Conservation (phyloP, 2,329 filamentous ascomycete species). For the Trichoderma polysporum region DNA sequence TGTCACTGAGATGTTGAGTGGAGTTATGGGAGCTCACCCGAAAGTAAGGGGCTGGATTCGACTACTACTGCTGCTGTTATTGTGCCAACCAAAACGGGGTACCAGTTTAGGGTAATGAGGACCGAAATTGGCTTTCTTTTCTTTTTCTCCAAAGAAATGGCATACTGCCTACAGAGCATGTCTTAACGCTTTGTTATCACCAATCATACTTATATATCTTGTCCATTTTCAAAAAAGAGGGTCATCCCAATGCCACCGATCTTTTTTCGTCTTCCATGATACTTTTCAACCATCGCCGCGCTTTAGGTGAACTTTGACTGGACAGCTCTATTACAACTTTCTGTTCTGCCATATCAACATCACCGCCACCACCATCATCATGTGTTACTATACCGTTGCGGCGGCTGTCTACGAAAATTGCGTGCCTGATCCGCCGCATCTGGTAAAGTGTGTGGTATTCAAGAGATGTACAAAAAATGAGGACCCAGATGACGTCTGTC, state of each 20-base stretch:
- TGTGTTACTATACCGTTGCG: background rate
- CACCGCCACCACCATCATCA: background rate
- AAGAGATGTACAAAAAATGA: background rate
- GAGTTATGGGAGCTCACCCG: background rate
- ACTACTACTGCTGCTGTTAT: background rate
- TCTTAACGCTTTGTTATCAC: background rate
- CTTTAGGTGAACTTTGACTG: background rate
- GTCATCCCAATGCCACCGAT: background rate
- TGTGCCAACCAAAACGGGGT: background rate
- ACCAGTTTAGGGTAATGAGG: background rate
- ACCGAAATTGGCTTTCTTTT: background rate
- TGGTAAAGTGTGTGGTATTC: background rate
- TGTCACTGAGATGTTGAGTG: background rate
- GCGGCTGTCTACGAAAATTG: background rate
- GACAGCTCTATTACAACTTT: background rate
- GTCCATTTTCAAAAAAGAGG: background rate
- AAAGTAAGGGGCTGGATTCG: background rate
- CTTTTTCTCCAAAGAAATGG: background rate
- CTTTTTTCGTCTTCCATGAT: background rate
- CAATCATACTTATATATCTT: background rate
- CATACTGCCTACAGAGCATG: background rate
- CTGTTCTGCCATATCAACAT: no score
- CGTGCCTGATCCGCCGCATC: background rate
- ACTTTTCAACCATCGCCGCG: background rate
- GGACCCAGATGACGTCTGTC: background rate